A percentile compares a stretch with the other conserved stretches of the same genome.
Evolutionary conservation across 176 grass and related monocot genomes (phyloP).

Genomic region (Echinochloa phyllopogon): DNA sequence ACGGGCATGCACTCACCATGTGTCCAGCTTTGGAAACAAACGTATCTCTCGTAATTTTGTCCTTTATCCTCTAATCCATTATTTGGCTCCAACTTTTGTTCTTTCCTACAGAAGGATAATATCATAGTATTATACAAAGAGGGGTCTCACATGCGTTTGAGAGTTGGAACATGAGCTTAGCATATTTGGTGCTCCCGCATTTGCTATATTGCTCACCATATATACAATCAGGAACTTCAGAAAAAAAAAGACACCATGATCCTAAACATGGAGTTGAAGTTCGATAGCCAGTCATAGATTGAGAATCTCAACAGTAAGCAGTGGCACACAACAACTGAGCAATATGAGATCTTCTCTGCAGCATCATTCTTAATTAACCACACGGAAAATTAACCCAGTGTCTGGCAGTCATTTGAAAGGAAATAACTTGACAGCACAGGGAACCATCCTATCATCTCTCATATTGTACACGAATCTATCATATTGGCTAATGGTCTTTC

Average conservation of each 20-base stretch:
- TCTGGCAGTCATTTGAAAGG: background rate
- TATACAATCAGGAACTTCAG: background rate
- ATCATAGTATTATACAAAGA: too few relatives aligned
- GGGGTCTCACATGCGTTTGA: background rate
- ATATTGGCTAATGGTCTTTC: too few relatives aligned
- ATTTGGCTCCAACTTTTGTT: too few relatives aligned
- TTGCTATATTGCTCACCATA: background rate
- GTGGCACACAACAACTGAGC: background rate
- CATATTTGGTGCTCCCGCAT: background rate
- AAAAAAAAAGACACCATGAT: background rate
- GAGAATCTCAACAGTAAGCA: background rate
- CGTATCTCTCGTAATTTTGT: too few relatives aligned
- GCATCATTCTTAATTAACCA: constrained; percentile 26
- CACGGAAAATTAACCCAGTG: background rate
- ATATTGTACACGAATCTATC: background rate
- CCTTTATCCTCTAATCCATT: too few relatives aligned
- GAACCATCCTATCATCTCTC: background rate
- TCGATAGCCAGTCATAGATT: background rate
- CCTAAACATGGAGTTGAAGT: background rate
- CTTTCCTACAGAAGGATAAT: too few relatives aligned
- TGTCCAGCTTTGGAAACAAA: too few relatives aligned
- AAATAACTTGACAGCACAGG: background rate
- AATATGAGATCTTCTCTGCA: background rate
- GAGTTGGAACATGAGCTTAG: background rate
- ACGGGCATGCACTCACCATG: too few relatives aligned